A percentile compares a stretch with the other conserved stretches of the same genome.
phyloP scores from a whole-genome alignment of 2,329 filamentous ascomycete species.

The Diaporthe sp. region DNA sequence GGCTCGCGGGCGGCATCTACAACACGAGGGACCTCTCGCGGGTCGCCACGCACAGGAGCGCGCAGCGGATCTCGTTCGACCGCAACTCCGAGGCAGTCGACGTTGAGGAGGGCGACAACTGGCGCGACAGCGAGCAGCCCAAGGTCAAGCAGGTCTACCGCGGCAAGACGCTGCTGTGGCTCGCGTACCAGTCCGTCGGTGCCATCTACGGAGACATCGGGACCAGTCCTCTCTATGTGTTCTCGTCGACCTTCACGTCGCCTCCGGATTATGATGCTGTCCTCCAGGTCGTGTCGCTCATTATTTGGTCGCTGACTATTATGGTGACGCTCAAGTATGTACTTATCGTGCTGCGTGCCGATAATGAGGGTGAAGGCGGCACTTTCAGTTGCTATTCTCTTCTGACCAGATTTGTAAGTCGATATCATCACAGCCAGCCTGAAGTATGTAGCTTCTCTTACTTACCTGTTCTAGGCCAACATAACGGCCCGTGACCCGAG shows the following conservation, averaged over 20 bases:
- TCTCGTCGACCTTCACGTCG: slow-evolving; percentile 73
- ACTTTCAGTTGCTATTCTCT: slow-evolving; percentile 77
- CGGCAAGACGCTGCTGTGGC: slow-evolving; percentile 46
- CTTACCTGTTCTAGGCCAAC: slow-evolving; percentile 55
- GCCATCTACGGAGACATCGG: slow-evolving; percentile 71
- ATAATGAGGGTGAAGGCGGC: slow-evolving; percentile 78
- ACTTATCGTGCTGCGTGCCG: slow-evolving; percentile 73
- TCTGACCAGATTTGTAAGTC: slow-evolving; percentile 62
- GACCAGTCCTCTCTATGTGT: slow-evolving; percentile 76
- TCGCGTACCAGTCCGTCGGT: slow-evolving; percentile 75
- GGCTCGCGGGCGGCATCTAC: slow-evolving; percentile 43
- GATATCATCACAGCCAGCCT: no score
- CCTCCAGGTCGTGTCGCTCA: slow-evolving; percentile 74
- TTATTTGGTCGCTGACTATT: slow-evolving; percentile 77
- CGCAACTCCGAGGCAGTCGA: slow-evolving; percentile 31
- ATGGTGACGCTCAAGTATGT: slow-evolving; percentile 79
- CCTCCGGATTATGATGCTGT: slow-evolving; percentile 68
- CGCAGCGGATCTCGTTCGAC: slow-evolving; percentile 32
- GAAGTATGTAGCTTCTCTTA: no score
- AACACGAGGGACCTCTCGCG: slow-evolving; percentile 42
- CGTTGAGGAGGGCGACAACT: slow-evolving; percentile 44
- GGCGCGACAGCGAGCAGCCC: slow-evolving; percentile 40
- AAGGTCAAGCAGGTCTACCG: slow-evolving; percentile 44
- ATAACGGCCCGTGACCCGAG: slow-evolving; percentile 74
- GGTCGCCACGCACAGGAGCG: slow-evolving; percentile 34